Evolutionary conservation across 2,329 filamentous ascomycete species (phyloP).

Genomic region (Penicillium vulpinum): DNA sequence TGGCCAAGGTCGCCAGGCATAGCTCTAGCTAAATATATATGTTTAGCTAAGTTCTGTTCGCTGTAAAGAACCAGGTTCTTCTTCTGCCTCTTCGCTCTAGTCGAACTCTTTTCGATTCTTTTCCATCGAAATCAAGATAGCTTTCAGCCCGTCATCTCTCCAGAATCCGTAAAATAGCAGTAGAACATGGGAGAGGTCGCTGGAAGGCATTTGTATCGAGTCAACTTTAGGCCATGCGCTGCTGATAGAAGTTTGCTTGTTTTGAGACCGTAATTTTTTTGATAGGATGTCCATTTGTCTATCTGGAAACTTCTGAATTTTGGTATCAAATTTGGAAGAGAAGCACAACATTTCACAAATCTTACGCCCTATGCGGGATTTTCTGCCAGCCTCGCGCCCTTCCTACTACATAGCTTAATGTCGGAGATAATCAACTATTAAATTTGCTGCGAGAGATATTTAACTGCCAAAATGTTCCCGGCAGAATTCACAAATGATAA

Average conservation of each 20-base stretch:
- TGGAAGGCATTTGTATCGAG: background rate
- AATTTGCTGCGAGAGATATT: background rate
- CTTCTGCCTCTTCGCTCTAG: too few species aligned
- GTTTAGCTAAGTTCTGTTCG: too few species aligned
- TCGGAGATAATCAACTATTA: background rate
- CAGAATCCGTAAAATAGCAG: background rate
- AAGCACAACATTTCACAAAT: background rate
- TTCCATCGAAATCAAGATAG: too few species aligned
- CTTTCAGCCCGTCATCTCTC: background rate
- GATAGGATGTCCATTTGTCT: too few species aligned
- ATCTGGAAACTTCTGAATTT: background rate
- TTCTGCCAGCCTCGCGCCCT: background rate
- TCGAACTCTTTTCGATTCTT: too few species aligned
- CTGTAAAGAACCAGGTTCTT: too few species aligned
- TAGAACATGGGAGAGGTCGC: background rate
- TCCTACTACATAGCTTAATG: background rate
- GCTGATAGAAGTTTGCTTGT: background rate
- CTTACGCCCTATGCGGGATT: constrained; percentile 1
- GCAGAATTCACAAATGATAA: background rate
- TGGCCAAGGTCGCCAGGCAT: too few species aligned
- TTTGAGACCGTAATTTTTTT: too few species aligned
- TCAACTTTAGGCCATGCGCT: background rate
- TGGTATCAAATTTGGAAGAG: background rate
- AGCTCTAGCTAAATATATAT: too few species aligned
- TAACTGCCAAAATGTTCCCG: background rate